Evolutionary conservation across 2,329 filamentous ascomycete species (phyloP).

Genomic region (Aspergillus vadensis): DNA sequence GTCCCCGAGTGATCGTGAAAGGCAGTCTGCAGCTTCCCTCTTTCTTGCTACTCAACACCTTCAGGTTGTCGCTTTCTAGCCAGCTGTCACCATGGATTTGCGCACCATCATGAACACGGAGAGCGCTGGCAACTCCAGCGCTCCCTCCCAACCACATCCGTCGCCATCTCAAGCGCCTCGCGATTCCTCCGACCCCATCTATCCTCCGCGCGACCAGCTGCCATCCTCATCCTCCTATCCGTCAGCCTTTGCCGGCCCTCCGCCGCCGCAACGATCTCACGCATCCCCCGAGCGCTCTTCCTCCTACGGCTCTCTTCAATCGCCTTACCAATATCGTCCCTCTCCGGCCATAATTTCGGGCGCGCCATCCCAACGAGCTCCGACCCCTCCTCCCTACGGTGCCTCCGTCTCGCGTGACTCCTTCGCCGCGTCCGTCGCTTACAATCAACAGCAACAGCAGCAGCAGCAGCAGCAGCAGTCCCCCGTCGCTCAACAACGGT

Average conservation of each 20-base stretch:
- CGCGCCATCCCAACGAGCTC: slow-evolving; percentile 34
- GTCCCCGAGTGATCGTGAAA: background rate
- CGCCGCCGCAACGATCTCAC: slow-evolving; percentile 44
- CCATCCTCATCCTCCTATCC: slow-evolving; percentile 29
- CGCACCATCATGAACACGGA: slow-evolving; percentile 56
- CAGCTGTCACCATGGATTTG: slow-evolving; percentile 50
- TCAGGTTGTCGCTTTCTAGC: background rate
- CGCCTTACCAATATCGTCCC: slow-evolving; percentile 45
- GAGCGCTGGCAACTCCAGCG: slow-evolving; percentile 35
- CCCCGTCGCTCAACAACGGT: slow-evolving; percentile 41
- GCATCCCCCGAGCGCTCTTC: slow-evolving; percentile 47
- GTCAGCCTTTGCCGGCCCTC: slow-evolving; percentile 31
- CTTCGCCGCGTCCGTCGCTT: slow-evolving; percentile 32
- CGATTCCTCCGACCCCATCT: slow-evolving; percentile 30
- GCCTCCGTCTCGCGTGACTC: slow-evolving; percentile 38
- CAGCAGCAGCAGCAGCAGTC: slow-evolving; percentile 40
- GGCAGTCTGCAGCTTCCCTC: background rate
- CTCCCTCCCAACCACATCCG: slow-evolving; percentile 27
- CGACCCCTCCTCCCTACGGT: slow-evolving; percentile 38
- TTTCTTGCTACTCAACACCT: background rate
- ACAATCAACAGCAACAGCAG: slow-evolving; percentile 33
- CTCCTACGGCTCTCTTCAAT: slow-evolving; percentile 41
- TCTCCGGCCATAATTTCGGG: slow-evolving; percentile 34
- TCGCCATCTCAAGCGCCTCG: slow-evolving; percentile 34
- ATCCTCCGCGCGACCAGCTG: slow-evolving; percentile 30